These are phyloP conservation scores for Allium cepa DNA, from an alignment of 106 monocot species.

Conservation along the genomic window DNA sequence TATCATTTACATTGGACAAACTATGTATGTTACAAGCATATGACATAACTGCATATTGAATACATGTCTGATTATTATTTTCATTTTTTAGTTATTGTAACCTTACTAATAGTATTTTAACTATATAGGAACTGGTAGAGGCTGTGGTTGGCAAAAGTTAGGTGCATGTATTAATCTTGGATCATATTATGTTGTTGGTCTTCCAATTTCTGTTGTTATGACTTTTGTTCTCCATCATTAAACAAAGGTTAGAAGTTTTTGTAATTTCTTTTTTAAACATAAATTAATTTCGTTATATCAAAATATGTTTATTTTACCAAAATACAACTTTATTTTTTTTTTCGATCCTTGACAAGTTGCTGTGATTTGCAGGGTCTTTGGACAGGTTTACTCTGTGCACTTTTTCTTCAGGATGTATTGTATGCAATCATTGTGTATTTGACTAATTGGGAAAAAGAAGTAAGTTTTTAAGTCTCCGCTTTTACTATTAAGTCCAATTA, in stretches of 20 bases:
- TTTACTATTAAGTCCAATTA: too few relatives aligned
- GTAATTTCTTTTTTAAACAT: too few relatives aligned
- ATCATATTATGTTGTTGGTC: slow-evolving; percentile 45
- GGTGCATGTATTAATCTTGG: slow-evolving; percentile 40
- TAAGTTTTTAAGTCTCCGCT: slow-evolving; percentile 1
- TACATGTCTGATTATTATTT: too few relatives aligned
- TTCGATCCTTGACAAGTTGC: too few relatives aligned
- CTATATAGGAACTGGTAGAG: slow-evolving; percentile 32
- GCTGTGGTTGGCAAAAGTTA: slow-evolving; percentile 47
- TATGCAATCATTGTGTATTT: slow-evolving; percentile 5
- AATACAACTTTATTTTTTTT: background rate
- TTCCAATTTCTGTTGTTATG: slow-evolving; percentile 36
- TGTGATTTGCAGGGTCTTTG: slow-evolving; percentile 27
- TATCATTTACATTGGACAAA: too few relatives aligned
- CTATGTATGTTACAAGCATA: too few relatives aligned
- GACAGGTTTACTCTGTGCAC: slow-evolving; percentile 31
- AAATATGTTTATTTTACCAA: background rate
- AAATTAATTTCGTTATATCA: background rate
- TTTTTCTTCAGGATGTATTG: slow-evolving; percentile 8
- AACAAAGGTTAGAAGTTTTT: slow-evolving; percentile 13
- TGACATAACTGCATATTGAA: too few relatives aligned
- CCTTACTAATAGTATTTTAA: slow-evolving; percentile 3
- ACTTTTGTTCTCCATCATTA: slow-evolving; percentile 29
- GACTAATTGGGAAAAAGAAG: slow-evolving; percentile 35
- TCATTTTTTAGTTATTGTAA: background rate